phyloP scores from a whole-genome alignment of 169 alveolate genomes.

The Plasmodium adleri region DNA sequence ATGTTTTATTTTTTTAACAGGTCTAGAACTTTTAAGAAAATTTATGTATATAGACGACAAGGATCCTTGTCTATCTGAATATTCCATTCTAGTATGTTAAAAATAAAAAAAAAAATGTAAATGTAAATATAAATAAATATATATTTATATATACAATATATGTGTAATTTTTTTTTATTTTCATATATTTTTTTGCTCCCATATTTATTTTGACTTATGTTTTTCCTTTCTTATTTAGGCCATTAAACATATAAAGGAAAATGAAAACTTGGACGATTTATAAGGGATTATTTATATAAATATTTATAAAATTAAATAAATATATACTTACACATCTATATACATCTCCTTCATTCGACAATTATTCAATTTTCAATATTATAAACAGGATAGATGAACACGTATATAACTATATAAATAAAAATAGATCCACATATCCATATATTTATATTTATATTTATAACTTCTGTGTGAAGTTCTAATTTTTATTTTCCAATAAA shows the following conservation, averaged over 20 bases:
- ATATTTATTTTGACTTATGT: no score
- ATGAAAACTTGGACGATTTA: conserved; percentile 66
- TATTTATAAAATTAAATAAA: no score
- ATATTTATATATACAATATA: not conserved
- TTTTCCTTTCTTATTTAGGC: conserved; percentile 24
- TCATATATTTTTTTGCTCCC: no score
- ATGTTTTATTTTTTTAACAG: conserved; percentile 8
- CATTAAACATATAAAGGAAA: conserved; percentile 74
- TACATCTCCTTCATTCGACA: no score
- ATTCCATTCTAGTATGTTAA: conserved; percentile 58
- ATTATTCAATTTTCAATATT: no score
- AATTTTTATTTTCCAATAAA: no score
- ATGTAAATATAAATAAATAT: not conserved
- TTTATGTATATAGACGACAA: conserved; percentile 72
- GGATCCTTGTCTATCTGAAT: conserved; percentile 69
- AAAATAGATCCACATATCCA: no score
- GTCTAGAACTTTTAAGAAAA: conserved; percentile 42
- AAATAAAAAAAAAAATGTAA: not conserved
- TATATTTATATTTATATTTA: no score
- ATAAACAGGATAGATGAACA: no score
- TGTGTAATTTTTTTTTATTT: not conserved
- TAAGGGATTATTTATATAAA: conserved; percentile 7
- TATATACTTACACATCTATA: no score
- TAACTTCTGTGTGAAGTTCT: no score
- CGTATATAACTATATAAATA: no score